A percentile compares a stretch with the other conserved stretches of the same genome.
phyloP scores from a whole-genome alignment of 768 basidiomycete genomes.

The Nidularia pulvinata region DNA sequence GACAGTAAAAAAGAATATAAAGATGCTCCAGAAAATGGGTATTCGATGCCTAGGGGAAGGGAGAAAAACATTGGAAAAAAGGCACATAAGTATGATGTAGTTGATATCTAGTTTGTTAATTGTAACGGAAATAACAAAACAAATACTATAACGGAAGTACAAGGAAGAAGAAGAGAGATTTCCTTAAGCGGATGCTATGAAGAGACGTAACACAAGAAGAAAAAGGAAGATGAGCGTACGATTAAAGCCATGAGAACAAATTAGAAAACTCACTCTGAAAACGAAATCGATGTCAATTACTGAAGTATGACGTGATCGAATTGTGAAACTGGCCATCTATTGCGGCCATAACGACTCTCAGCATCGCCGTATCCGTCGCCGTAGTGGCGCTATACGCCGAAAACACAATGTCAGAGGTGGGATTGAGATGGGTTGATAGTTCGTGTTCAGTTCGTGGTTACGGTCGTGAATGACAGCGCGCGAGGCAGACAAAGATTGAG shows the following conservation, averaged over 20 bases:
- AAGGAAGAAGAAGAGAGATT: constrained; percentile 37
- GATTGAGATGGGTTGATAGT: neutral
- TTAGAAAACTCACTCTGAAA: constrained; percentile 63
- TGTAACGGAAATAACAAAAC: constrained; percentile 1
- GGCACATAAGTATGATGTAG: neutral
- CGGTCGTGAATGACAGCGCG: no score
- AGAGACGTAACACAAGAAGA: constrained; percentile 15
- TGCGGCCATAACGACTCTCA: constrained; percentile 95
- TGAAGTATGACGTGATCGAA: neutral
- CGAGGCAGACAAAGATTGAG: no score
- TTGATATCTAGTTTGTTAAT: neutral
- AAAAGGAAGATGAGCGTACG: constrained; percentile 22
- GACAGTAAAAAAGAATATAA: neutral
- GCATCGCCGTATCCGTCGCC: constrained; percentile 86
- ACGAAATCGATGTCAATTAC: constrained; percentile 9
- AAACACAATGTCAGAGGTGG: neutral
- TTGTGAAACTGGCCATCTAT: constrained; percentile 75
- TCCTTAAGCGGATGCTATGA: constrained; percentile 66
- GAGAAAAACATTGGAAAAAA: neutral
- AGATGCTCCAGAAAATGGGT: constrained; percentile 10
- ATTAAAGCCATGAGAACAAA: constrained; percentile 15
- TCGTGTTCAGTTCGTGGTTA: no score
- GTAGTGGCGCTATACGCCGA: constrained; percentile 69
- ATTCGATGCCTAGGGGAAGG: constrained; percentile 2
- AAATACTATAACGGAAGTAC: constrained; percentile 4